These are phyloP conservation scores for Urtica urens DNA, from an alignment of 306 rosid species.

Conservation along the genomic window DNA sequence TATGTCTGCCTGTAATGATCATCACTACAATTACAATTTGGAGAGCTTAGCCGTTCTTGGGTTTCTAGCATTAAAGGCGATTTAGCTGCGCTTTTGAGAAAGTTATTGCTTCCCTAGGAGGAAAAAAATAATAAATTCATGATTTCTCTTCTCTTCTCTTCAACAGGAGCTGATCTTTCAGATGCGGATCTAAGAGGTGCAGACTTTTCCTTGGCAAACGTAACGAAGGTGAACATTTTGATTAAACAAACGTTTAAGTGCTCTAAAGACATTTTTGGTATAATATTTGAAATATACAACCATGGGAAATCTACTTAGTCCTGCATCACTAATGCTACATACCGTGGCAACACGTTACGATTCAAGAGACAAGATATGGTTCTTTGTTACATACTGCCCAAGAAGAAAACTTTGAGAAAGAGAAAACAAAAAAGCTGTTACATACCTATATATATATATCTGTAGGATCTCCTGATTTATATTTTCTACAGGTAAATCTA, in stretches of 20 bases:
- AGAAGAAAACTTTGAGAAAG: background rate
- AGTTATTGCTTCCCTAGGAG: background rate
- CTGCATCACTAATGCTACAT: too few relatives aligned
- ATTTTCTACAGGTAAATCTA: conserved; percentile 58
- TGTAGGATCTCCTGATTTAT: conserved; percentile 12
- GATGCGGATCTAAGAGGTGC: conserved; percentile 84
- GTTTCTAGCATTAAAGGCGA: too few relatives aligned
- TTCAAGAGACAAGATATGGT: too few relatives aligned
- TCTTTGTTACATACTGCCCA: too few relatives aligned
- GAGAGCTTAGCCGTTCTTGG: too few relatives aligned
- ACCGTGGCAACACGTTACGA: too few relatives aligned
- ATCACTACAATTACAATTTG: too few relatives aligned
- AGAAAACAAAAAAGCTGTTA: background rate
- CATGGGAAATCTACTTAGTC: too few relatives aligned
- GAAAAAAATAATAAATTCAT: background rate
- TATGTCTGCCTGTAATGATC: too few relatives aligned
- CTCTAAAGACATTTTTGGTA: too few relatives aligned
- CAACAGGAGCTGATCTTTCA: conserved; percentile 82
- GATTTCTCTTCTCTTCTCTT: background rate
- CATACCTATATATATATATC: background rate
- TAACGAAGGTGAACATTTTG: conserved; percentile 51
- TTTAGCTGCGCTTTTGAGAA: background rate
- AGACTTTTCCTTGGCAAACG: conserved; percentile 90
- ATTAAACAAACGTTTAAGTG: background rate
- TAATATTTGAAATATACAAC: too few relatives aligned